Conservation (phyloP, 139 green algal genomes). For the Volvox reticuliferus region DNA sequence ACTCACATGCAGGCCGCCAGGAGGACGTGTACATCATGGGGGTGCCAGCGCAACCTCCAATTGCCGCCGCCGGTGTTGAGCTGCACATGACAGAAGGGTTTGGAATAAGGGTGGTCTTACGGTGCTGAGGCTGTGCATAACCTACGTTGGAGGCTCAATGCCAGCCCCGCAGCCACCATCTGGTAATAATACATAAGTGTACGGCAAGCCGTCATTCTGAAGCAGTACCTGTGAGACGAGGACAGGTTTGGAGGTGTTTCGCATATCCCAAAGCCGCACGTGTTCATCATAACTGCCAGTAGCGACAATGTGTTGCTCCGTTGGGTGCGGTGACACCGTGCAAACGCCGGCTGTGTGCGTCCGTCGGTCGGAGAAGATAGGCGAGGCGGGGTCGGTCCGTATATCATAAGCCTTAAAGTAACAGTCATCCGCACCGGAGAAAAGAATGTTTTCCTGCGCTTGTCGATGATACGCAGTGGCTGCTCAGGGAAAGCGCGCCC, state of each 20-base stretch:
- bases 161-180: no score
- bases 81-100: constrained; percentile 48
- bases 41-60: constrained; percentile 89
- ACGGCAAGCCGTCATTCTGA: background rate
- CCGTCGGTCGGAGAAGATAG: constrained; percentile 62
- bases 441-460: constrained; percentile 52
- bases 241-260: constrained; percentile 56
- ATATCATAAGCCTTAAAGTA: constrained; percentile 76
- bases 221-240: background rate
- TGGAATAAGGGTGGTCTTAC: no score
- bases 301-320: constrained; percentile 66
- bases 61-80: constrained; percentile 81
- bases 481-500: background rate
- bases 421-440: constrained; percentile 80
- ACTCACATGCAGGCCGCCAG: constrained; percentile 85
- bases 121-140: no score
- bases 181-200: background rate
- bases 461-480: background rate
- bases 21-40: constrained; percentile 63
- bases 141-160: no score
- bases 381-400: background rate
- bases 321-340: constrained; percentile 74
- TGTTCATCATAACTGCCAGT: constrained; percentile 93
- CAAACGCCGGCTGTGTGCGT: constrained; percentile 88
- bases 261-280: constrained; percentile 86